Percentiles rank a stretch among this genome's conserved stretches.
Evolutionary conservation across 768 basidiomycete genomes (phyloP).

Genomic region (Tephrocybe sp.): DNA sequence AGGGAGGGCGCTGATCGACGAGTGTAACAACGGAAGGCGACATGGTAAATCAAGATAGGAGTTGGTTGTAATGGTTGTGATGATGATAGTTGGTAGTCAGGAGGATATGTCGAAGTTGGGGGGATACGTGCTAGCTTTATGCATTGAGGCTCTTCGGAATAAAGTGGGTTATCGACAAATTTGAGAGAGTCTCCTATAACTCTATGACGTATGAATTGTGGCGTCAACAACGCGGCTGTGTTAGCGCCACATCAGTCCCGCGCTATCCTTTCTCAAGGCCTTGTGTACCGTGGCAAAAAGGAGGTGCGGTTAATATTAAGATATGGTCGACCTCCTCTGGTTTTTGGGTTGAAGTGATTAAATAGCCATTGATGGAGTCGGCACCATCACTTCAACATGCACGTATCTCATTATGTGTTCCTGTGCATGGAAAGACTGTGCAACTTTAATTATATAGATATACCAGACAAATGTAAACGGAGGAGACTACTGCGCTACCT

Average conservation of each 20-base stretch:
- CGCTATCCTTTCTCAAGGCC: not conserved
- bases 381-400: too few species aligned
- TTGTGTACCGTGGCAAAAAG: too few species aligned
- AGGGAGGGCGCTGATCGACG: slow-evolving; percentile 4
- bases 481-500: too few species aligned
- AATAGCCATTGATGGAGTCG: too few species aligned
- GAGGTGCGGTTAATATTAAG: too few species aligned
- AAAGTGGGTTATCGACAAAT: not conserved
- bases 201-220: not conserved
- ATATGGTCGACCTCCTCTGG: too few species aligned
- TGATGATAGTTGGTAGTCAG: not conserved
- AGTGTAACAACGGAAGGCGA: not conserved
- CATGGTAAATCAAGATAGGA: not conserved
- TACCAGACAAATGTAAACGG: too few species aligned
- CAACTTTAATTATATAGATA: too few species aligned
- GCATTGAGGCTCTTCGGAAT: not conserved
- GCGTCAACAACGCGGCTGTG: not conserved
- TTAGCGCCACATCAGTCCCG: not conserved
- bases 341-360: too few species aligned
- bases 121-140: slow-evolving; percentile 2
- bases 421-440: too few species aligned
- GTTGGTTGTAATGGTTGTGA: not conserved
- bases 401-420: too few species aligned
- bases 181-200: not conserved
- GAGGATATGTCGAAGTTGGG: not conserved